phyloP scores from a whole-genome alignment of 176 grass and related monocot species.

The Dendrocalamus sinicus region DNA sequence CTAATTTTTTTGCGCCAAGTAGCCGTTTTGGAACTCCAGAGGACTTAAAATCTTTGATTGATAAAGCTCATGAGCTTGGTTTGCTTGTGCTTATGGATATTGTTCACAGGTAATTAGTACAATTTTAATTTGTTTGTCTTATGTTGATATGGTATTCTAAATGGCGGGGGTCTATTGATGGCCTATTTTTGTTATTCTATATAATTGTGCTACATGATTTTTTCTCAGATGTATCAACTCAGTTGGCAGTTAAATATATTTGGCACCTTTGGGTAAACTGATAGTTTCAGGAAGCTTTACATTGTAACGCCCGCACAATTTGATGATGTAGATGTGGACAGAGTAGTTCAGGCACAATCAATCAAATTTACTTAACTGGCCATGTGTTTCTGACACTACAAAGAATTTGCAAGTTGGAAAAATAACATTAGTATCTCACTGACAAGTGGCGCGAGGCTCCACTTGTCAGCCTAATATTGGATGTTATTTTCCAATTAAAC shows the following conservation, averaged over 20 bases:
- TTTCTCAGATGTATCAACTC: neutral
- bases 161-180: neutral
- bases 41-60: conserved; percentile 94
- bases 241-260: conserved; percentile 25
- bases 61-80: conserved; percentile 93
- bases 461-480: conserved; percentile 20
- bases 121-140: conserved; percentile 35
- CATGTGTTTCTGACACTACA: neutral
- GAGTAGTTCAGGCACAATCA: conserved; percentile 7
- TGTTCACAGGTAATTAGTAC: conserved; percentile 85
- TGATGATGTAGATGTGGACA: conserved; percentile 4
- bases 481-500: neutral
- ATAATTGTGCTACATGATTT: neutral
- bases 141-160: conserved; percentile 28
- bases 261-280: conserved; percentile 27
- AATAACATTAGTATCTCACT: neutral
- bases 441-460: neutral
- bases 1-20: conserved; percentile 97
- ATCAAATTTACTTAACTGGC: neutral
- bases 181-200: conserved; percentile 5
- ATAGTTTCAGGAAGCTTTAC: neutral
- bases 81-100: conserved; percentile 97
- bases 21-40: conserved; percentile 98
- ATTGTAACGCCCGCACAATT: conserved; percentile 13
- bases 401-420: conserved; percentile 18